Evolutionary conservation across 495 filamentous ascomycete species (phyloP).

Genomic region (Hamigera avellanea): DNA sequence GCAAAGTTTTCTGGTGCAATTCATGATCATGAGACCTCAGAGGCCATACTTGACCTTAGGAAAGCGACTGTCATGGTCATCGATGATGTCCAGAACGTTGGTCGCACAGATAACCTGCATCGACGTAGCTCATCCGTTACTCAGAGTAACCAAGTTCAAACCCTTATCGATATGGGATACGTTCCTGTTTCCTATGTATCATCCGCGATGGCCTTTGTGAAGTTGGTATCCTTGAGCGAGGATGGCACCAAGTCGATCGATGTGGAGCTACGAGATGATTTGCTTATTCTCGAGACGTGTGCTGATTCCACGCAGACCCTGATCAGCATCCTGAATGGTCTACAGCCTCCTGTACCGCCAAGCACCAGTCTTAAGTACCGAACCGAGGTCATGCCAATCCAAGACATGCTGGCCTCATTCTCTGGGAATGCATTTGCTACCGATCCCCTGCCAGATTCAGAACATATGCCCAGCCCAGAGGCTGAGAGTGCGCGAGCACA

Average conservation of each 20-base stretch:
- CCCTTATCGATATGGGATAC: slow-evolving; percentile 60
- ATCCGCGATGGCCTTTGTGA: slow-evolving; percentile 54
- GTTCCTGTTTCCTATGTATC: slow-evolving; percentile 79
- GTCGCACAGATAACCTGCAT: slow-evolving; percentile 26
- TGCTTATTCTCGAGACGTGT: slow-evolving; percentile 87
- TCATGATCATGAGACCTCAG: slow-evolving; percentile 46
- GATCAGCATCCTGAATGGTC: slow-evolving; percentile 63
- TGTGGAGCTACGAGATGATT: slow-evolving; percentile 69
- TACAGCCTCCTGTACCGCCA: slow-evolving; percentile 73
- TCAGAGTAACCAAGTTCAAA: slow-evolving; percentile 48
- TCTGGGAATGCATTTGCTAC: slow-evolving; percentile 67
- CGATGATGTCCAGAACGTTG: slow-evolving; percentile 55
- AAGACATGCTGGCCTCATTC: slow-evolving; percentile 84
- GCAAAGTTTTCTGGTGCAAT: slow-evolving; percentile 52
- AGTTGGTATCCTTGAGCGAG: slow-evolving; percentile 36
- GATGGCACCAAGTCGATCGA: slow-evolving; percentile 56
- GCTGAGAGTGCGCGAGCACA: slow-evolving; percentile 1
- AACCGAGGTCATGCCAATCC: slow-evolving; percentile 72
- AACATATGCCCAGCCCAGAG: slow-evolving; percentile 6
- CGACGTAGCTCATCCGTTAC: slow-evolving; percentile 34
- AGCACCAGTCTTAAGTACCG: slow-evolving; percentile 73
- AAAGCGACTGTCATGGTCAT: slow-evolving; percentile 76
- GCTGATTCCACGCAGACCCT: slow-evolving; percentile 96
- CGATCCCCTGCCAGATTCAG: slow-evolving; percentile 8
- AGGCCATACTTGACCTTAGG: slow-evolving; percentile 53